Conservation (phyloP, 805 yeast species). For the Ogataea pini region DNA sequence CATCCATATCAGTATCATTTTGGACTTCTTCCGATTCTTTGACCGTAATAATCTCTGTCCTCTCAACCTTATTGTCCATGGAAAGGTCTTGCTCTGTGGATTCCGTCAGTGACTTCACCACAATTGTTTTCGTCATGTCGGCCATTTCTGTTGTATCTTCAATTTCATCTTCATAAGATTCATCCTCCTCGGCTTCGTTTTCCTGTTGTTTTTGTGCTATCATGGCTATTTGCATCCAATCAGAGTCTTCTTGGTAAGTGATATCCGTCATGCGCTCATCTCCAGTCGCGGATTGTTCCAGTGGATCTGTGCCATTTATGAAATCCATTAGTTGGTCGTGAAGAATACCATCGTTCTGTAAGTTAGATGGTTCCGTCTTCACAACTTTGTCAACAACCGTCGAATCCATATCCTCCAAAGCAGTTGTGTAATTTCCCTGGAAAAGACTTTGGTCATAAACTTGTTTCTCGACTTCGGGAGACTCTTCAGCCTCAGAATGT, state of each 20-base stretch:
- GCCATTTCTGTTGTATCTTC: slow-evolving; percentile 8
- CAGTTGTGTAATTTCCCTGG: slow-evolving; percentile 4
- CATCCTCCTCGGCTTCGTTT: background rate
- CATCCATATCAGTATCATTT: background rate
- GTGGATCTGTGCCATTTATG: background rate
- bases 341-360: background rate
- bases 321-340: background rate
- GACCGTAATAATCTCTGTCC: background rate
- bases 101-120: slow-evolving; percentile 6
- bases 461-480: slow-evolving; percentile 1
- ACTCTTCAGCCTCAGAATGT: background rate
- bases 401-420: background rate
- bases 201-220: slow-evolving; percentile 12
- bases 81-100: background rate
- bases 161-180: slow-evolving; percentile 14
- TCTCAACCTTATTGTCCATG: slow-evolving; percentile 2
- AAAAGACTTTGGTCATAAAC: slow-evolving; percentile 1
- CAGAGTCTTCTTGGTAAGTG: background rate
- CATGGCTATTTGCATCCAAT: slow-evolving; percentile 16
- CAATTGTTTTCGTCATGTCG: slow-evolving; percentile 11
- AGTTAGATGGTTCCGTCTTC: too few relatives aligned
- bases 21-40: background rate
- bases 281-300: background rate
- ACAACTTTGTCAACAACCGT: background rate
- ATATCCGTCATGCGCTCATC: background rate